Conservation (phyloP, 768 basidiomycete genomes). For the Mycena filopes region DNA sequence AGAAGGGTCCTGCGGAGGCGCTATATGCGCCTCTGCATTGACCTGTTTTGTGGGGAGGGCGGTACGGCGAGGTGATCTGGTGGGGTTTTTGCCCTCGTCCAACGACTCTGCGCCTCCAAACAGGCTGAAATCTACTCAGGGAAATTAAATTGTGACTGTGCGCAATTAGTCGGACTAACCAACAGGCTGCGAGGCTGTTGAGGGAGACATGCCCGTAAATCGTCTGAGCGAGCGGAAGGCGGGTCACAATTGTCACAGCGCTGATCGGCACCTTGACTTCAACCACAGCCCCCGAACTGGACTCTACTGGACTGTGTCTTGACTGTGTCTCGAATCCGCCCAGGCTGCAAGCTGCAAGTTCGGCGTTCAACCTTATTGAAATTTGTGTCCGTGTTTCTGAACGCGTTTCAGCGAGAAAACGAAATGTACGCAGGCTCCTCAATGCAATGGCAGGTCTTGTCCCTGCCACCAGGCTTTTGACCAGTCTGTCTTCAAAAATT, state of each 20-base stretch:
- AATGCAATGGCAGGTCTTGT: too few species aligned
- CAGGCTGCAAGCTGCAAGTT: too few species aligned
- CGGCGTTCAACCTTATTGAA: too few species aligned
- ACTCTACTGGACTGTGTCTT: too few species aligned
- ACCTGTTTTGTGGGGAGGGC: conserved; percentile 53
- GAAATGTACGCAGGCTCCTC: too few species aligned
- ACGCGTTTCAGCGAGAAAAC: too few species aligned
- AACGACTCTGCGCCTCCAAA: conserved; percentile 88
- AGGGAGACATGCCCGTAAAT: conserved; percentile 3
- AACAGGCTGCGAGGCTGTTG: conserved; percentile 11
- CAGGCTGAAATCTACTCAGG: conserved; percentile 72
- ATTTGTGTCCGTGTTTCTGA: too few species aligned
- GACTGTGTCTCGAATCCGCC: too few species aligned
- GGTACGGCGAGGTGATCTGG: conserved; percentile 62
- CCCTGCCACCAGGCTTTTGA: too few species aligned
- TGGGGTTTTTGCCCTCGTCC: conserved; percentile 54
- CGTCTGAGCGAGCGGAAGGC: conserved; percentile 3
- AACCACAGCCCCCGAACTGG: too few species aligned
- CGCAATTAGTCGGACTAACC: conserved; percentile 2
- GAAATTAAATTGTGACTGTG: not conserved
- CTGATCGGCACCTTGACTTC: too few species aligned
- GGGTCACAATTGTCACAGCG: conserved; percentile 16
- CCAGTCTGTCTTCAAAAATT: too few species aligned
- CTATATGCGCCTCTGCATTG: conserved; percentile 54
- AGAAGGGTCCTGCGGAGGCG: conserved; percentile 75